Conservation (phyloP, 371 early-diverging fungal species). For the Phascolomyces articulosus region DNA sequence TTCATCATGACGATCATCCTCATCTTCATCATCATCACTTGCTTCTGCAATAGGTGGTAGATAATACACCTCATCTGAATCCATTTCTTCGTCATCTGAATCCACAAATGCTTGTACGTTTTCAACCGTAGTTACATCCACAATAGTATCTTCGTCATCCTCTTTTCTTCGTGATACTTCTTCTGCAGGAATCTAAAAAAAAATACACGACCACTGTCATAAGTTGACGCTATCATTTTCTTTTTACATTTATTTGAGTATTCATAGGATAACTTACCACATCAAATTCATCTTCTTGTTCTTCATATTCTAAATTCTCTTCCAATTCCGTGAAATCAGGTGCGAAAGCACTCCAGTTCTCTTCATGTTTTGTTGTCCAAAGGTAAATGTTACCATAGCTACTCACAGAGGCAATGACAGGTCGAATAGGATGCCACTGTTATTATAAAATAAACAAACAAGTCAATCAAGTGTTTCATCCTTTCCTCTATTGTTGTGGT, state of each 20-base stretch:
- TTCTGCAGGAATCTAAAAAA: conserved; percentile 50
- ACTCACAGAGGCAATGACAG: conserved; percentile 84
- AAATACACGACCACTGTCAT: no score
- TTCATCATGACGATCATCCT: not conserved
- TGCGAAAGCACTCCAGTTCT: conserved; percentile 93
- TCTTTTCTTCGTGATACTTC: conserved; percentile 46
- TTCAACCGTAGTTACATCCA: conserved; percentile 67
- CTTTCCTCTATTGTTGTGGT: not conserved
- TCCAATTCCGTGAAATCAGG: conserved; percentile 91
- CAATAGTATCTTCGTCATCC: conserved; percentile 59
- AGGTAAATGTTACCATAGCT: conserved; percentile 81
- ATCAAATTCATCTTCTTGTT: conserved; percentile 94
- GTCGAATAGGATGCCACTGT: conserved; percentile 89
- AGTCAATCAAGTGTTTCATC: no score
- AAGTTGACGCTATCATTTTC: no score
- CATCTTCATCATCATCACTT: not conserved
- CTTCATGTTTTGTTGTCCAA: conserved; percentile 85
- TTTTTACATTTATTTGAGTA: no score
- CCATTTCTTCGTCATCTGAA: conserved; percentile 56
- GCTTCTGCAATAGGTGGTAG: conserved; percentile 19
- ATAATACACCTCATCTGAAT: conserved; percentile 39
- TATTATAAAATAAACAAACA: no score
- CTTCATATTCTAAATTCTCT: conserved; percentile 90
- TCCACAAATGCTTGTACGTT: conserved; percentile 69
- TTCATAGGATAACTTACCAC: conserved; percentile 56